Conservation (phyloP, 2,329 filamentous ascomycete species). For the Elsinoe batatas region DNA sequence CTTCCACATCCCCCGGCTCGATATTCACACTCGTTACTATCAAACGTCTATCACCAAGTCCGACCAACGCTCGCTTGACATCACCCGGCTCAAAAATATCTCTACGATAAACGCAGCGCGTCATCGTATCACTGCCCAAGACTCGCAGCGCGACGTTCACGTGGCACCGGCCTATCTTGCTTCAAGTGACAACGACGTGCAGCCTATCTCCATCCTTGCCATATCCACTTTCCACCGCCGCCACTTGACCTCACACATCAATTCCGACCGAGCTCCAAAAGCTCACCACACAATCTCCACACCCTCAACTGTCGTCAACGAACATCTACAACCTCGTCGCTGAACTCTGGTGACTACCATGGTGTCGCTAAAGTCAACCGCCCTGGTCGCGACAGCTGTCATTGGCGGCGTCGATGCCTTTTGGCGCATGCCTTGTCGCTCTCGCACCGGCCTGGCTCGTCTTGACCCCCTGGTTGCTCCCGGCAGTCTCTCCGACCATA, state of each 20-base stretch:
- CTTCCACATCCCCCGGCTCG: not conserved
- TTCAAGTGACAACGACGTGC: slow-evolving; percentile 12
- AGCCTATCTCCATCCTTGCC: slow-evolving; percentile 8
- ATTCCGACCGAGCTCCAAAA: not conserved
- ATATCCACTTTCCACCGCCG: slow-evolving; percentile 2
- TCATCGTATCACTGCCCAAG: slow-evolving; percentile 6
- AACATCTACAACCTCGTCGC: slow-evolving; percentile 4
- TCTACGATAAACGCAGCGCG: not conserved
- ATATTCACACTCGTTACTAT: slow-evolving; percentile 5
- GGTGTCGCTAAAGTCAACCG: slow-evolving; percentile 12
- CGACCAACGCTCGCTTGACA: slow-evolving; percentile 11
- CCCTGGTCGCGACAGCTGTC: slow-evolving; percentile 18
- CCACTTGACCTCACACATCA: not conserved
- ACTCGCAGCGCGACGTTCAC: slow-evolving; percentile 8
- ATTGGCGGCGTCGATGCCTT: slow-evolving; percentile 48
- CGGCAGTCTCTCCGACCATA: slow-evolving; percentile 52
- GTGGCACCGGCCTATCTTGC: not conserved
- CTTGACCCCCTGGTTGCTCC: slow-evolving; percentile 59
- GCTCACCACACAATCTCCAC: not conserved
- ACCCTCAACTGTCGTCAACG: slow-evolving; percentile 3
- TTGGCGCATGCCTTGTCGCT: slow-evolving; percentile 82
- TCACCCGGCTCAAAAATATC: not conserved
- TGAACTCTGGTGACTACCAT: slow-evolving; percentile 1
- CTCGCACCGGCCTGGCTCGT: slow-evolving; percentile 56
- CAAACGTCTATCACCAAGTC: slow-evolving; percentile 14